Evolutionary conservation across 2,329 filamentous ascomycete genomes (phyloP).

Genomic region (Epichloe typhina): DNA sequence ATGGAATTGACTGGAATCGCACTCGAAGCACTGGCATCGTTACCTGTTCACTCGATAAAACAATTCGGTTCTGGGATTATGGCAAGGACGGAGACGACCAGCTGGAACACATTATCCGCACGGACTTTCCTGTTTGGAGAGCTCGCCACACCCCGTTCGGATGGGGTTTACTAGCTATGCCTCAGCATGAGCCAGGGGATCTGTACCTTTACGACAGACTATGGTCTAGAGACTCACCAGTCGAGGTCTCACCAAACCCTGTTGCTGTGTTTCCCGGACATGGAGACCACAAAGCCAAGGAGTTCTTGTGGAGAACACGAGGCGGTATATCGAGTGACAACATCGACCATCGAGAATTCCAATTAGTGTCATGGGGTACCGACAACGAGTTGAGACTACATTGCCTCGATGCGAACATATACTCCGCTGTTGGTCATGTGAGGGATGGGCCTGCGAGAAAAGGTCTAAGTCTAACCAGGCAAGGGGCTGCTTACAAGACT

Average conservation of each 20-base stretch:
- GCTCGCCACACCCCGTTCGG: constrained; percentile 87
- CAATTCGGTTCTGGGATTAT: constrained; percentile 90
- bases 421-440: constrained; percentile 58
- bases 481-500: constrained; percentile 72
- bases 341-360: constrained; percentile 78
- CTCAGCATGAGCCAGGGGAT: constrained; percentile 74
- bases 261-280: constrained; percentile 48
- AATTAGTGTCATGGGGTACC: constrained; percentile 84
- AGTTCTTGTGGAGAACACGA: constrained; percentile 79
- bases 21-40: constrained; percentile 58
- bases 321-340: constrained; percentile 53
- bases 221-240: constrained; percentile 28
- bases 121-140: constrained; percentile 80
- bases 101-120: constrained; percentile 65
- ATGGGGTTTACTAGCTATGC: constrained; percentile 76
- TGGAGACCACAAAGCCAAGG: constrained; percentile 61
- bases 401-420: constrained; percentile 49
- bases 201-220: constrained; percentile 72
- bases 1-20: constrained; percentile 89
- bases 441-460: constrained; percentile 53
- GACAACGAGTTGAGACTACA: constrained; percentile 75
- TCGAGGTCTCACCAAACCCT: constrained; percentile 32
- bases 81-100: constrained; percentile 44
- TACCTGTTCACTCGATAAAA: constrained; percentile 83
- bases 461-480: constrained; percentile 62